phyloP scores from a whole-genome alignment of 306 rosid species.

The Quercus variabilis region DNA sequence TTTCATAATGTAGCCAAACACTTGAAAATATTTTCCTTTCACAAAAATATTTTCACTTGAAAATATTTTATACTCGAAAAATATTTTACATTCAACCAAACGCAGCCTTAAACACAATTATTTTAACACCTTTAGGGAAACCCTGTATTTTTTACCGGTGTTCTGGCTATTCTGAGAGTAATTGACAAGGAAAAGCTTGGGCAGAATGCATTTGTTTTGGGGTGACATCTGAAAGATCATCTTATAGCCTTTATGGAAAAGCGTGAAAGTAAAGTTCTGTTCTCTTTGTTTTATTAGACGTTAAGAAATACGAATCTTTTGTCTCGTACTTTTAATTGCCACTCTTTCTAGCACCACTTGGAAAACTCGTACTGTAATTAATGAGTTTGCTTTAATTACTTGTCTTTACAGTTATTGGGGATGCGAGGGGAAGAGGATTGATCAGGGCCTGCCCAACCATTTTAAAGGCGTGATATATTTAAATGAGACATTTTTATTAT shows the following conservation, averaged over 20 bases:
- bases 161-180: constrained; percentile 38
- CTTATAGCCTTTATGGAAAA: constrained; percentile 36
- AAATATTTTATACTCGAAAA: too few relatives aligned
- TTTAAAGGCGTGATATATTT: too few relatives aligned
- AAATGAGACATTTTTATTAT: too few relatives aligned
- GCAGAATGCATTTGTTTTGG: constrained; percentile 30
- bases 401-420: too few relatives aligned
- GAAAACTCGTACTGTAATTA: neutral
- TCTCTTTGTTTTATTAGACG: neutral
- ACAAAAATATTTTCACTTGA: too few relatives aligned
- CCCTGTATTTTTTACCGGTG: constrained; percentile 35
- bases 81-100: too few relatives aligned
- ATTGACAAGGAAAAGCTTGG: constrained; percentile 42
- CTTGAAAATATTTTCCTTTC: too few relatives aligned
- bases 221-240: constrained; percentile 34
- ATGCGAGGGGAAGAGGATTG: too few relatives aligned
- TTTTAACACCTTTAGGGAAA: constrained; percentile 54
- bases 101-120: neutral
- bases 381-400: neutral
- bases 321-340: neutral
- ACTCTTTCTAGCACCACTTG: neutral
- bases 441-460: too few relatives aligned
- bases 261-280: constrained; percentile 30
- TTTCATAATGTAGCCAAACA: too few relatives aligned
- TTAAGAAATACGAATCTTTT: neutral